These are phyloP conservation scores for Rhynchospora tenuis DNA, from an alignment of 176 grass and related monocot genomes.

Conservation along the genomic window DNA sequence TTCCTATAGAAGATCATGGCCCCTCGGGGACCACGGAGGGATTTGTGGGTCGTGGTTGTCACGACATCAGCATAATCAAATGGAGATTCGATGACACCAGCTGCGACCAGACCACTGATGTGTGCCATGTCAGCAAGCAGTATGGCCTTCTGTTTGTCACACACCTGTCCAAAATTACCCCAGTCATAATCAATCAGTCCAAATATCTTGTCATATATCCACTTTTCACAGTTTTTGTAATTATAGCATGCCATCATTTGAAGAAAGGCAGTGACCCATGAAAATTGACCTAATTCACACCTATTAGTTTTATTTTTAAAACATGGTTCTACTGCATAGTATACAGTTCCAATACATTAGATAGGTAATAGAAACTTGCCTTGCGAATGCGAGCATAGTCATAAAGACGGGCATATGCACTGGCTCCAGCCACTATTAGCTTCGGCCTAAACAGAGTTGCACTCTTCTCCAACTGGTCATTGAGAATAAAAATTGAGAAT, in stretches of 20 bases:
- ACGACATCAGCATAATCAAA: conserved; percentile 98
- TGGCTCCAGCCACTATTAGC: conserved; percentile 94
- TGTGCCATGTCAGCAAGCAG: conserved; percentile 99
- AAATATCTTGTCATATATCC: conserved; percentile 10
- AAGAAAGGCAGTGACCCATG: neutral
- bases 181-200: neutral
- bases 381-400: conserved; percentile 87
- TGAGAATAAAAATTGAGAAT: conserved; percentile 14
- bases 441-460: conserved; percentile 90
- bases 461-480: conserved; percentile 67
- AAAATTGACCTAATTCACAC: neutral
- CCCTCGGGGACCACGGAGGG: conserved; percentile 91
- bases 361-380: conserved; percentile 36
- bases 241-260: neutral
- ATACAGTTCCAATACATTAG: neutral
- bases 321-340: neutral
- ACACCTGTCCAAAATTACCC: conserved; percentile 45
- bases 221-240: neutral
- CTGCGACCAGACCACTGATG: conserved; percentile 93
- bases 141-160: conserved; percentile 96
- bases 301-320: neutral
- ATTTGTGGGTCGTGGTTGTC: conserved; percentile 98
- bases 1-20: conserved; percentile 99
- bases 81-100: conserved; percentile 88
- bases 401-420: conserved; percentile 94